phyloP scores from a whole-genome alignment of 2,329 filamentous ascomycete species.

The Exophiala xenobiotica region DNA sequence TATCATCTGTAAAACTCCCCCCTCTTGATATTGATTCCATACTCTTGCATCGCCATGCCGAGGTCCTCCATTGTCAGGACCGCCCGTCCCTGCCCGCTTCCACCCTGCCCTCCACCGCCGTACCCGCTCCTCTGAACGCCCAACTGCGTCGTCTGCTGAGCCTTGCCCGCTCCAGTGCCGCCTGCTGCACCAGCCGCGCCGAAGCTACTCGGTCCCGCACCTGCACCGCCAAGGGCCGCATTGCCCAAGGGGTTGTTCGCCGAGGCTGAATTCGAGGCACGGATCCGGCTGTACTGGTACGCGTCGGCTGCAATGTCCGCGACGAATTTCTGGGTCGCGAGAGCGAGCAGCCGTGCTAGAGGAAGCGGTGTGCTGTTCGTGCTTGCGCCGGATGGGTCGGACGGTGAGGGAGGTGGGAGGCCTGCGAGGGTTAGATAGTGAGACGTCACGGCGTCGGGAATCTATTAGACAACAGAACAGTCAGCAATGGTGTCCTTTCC shows the following conservation, averaged over 20 bases:
- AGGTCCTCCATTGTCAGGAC: conserved; percentile 98
- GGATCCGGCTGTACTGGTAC: conserved; percentile 95
- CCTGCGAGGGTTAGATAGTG: conserved; percentile 97
- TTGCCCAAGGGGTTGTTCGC: conserved; percentile 87
- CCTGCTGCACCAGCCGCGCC: conserved; percentile 40
- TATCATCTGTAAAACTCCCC: conserved; percentile 89
- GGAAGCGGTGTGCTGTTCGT: conserved; percentile 76
- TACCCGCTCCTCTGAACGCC: conserved; percentile 77
- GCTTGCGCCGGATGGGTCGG: conserved; percentile 68
- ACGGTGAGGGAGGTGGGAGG: conserved; percentile 83
- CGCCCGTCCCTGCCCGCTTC: conserved; percentile 78
- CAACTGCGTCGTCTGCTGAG: conserved; percentile 54
- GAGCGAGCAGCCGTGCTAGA: conserved; percentile 86
- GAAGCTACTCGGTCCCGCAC: conserved; percentile 43
- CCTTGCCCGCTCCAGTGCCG: conserved; percentile 49
- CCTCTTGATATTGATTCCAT: conserved; percentile 94
- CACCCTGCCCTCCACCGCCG: conserved; percentile 84
- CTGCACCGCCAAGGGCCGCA: conserved; percentile 59
- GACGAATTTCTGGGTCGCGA: conserved; percentile 99
- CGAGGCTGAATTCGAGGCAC: conserved; percentile 82
- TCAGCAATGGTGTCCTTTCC: background rate
- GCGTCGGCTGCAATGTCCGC: conserved; percentile 96
- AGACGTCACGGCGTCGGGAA: conserved; percentile 94
- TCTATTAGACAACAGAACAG: conserved; percentile 61
- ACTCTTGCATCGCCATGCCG: conserved; percentile 96